Base-by-base conservation (phyloP, 2,329 filamentous ascomycete genomes). In the Fusarium illudens region DNA sequence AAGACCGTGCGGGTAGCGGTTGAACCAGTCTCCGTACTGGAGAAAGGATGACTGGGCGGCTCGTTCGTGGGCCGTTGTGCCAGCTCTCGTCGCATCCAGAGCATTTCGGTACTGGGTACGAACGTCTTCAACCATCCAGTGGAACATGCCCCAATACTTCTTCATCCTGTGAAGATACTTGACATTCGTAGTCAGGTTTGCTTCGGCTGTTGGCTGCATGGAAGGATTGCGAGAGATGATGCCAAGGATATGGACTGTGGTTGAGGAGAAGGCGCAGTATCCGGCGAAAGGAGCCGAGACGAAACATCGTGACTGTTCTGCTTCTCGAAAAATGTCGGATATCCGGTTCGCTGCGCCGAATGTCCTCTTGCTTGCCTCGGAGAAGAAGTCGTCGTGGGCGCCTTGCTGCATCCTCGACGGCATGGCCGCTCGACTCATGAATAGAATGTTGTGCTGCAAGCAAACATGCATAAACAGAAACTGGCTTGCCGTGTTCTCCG, bases 21-120 rank as follows among this genome's bases (percentile, higher is more conserved):
- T 92, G 74, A 98, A 98, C 96, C 96, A 98, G 79, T 98, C 96
- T 53, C 94, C 94, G 73, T 98, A 98, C 74, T 98, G 95, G 78
- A 97, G 94, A 72, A 97, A 92, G 9, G 86, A 85, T 6, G 87
- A 85, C 6, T 86, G 79, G 9, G 81, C 78, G 13, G 84, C 80
- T 42, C 81, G 81, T 56, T 85, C 81, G 59, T 78, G 77, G 62
- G 80, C 76, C 67, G 84, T 79, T n/a, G 84, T 84, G 10, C 92
- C 92, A 70, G 89, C 87, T 55, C 90, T 84, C 29, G 90, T 89
- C n/a, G 91, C 90, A 77, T 97, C 94, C 15, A 94, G 90, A 71
- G 94, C 95, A 49, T 89, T 88, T 53, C 92, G 89, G 76, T 97
- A 99, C 64, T 96, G 89, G 57, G 95, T 92, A 62, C 96, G 94